phyloP scores from a whole-genome alignment of 2,329 filamentous ascomycete species.

The Xylariaceae sp. region DNA sequence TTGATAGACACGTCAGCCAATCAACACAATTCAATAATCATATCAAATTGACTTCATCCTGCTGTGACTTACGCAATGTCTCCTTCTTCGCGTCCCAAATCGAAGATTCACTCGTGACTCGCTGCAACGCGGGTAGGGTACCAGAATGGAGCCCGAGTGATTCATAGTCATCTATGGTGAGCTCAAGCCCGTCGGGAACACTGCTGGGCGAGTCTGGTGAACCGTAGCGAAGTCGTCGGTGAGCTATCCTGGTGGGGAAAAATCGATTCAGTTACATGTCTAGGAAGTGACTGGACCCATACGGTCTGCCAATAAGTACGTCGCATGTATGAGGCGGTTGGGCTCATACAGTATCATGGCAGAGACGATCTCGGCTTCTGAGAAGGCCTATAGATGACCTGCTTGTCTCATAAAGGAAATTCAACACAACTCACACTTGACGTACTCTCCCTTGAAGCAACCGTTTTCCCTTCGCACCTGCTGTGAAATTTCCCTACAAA shows the following conservation, averaged over 20 bases:
- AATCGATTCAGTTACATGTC: slow-evolving; percentile 3
- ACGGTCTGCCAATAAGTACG: too few relatives aligned
- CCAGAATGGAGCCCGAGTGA: slow-evolving; percentile 23
- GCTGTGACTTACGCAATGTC: slow-evolving; percentile 20
- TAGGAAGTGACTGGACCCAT: not conserved
- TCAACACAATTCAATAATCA: slow-evolving; percentile 8
- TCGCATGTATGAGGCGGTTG: too few relatives aligned
- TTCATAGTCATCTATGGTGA: slow-evolving; percentile 24
- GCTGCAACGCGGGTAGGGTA: slow-evolving; percentile 21
- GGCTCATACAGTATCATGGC: too few relatives aligned
- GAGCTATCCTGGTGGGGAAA: slow-evolving; percentile 17
- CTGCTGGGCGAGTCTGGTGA: slow-evolving; percentile 9
- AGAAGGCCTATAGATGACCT: too few relatives aligned
- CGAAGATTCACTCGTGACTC: slow-evolving; percentile 24
- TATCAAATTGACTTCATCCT: not conserved
- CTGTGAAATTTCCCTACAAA: slow-evolving; percentile 22
- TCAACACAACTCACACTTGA: slow-evolving; percentile 20
- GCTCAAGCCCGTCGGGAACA: slow-evolving; percentile 18
- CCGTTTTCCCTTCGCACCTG: slow-evolving; percentile 18
- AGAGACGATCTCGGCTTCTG: too few relatives aligned
- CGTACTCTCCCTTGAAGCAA: slow-evolving; percentile 21
- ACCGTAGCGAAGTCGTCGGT: slow-evolving; percentile 15
- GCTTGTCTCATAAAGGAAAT: too few relatives aligned
- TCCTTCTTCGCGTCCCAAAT: slow-evolving; percentile 27
- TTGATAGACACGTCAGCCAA: not conserved